These are phyloP conservation scores for Lizonia empirigonia DNA, from an alignment of 2,329 filamentous ascomycete species.

Conservation along the genomic window DNA sequence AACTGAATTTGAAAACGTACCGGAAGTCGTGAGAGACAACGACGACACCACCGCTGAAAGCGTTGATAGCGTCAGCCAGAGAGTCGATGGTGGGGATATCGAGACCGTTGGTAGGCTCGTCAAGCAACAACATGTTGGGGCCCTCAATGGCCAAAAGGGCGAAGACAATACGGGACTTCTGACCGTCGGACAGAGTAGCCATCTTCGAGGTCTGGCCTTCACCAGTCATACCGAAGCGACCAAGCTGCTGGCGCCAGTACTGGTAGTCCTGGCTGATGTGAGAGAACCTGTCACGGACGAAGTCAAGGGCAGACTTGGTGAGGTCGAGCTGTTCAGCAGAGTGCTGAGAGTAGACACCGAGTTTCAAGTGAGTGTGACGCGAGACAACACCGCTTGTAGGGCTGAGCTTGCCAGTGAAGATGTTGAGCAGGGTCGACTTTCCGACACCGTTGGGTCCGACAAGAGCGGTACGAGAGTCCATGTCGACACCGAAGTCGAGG, in stretches of 20 bases:
- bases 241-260: slow-evolving; percentile 98
- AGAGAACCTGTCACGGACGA: slow-evolving; percentile 93
- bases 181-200: slow-evolving; percentile 95
- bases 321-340: slow-evolving; percentile 97
- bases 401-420: slow-evolving; percentile 95
- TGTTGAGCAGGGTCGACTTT: slow-evolving; percentile 92
- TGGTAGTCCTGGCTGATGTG: slow-evolving; percentile 95
- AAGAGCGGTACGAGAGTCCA: slow-evolving; percentile 96
- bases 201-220: slow-evolving; percentile 96
- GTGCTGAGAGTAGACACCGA: slow-evolving; percentile 98
- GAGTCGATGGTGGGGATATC: slow-evolving; percentile 99
- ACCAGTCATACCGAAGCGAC: slow-evolving; percentile 89
- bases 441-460: slow-evolving; percentile 99
- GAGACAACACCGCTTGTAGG: slow-evolving; percentile 82
- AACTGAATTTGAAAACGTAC: slow-evolving; percentile 59
- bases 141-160: slow-evolving; percentile 92
- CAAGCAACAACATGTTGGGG: slow-evolving; percentile 96
- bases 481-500: slow-evolving; percentile 97
- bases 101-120: slow-evolving; percentile 99
- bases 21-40: slow-evolving; percentile 99
- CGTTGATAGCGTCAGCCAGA: slow-evolving; percentile 96
- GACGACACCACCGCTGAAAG: slow-evolving; percentile 93
- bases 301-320: slow-evolving; percentile 96
- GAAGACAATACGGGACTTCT: slow-evolving; percentile 98
- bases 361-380: slow-evolving; percentile 96